These are phyloP conservation scores for Fusarium annulatum DNA, from an alignment of 2,329 filamentous ascomycete species.

Conservation along the genomic window DNA sequence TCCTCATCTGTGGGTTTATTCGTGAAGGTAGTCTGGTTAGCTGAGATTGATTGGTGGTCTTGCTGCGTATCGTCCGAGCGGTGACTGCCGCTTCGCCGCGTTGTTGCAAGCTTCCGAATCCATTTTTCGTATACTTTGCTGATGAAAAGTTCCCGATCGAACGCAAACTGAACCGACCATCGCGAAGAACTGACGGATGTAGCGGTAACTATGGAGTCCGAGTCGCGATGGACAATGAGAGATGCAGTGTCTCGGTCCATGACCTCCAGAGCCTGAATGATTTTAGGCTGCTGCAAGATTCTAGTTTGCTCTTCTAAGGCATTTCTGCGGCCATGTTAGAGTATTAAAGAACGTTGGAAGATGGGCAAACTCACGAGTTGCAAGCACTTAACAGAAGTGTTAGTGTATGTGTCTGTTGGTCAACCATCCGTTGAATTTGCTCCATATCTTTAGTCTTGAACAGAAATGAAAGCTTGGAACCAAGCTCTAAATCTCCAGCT, in stretches of 20 bases:
- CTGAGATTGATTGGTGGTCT: not conserved
- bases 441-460: not conserved
- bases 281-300: not conserved
- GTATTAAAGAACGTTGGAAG: too few relatives aligned
- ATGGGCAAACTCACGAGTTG: not conserved
- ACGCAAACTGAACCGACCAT: not conserved
- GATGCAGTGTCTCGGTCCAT: not conserved
- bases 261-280: not conserved
- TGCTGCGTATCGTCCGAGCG: not conserved
- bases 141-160: not conserved
- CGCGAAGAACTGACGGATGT: not conserved
- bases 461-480: not conserved
- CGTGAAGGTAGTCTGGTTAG: too few relatives aligned
- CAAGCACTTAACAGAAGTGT: not conserved
- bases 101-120: not conserved
- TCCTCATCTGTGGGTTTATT: accelerated
- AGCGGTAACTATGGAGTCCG: not conserved
- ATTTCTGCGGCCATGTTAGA: not conserved
- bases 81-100: not conserved
- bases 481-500: not conserved
- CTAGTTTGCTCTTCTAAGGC: not conserved
- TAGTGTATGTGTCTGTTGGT: not conserved
- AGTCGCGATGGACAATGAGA: not conserved
- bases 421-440: not conserved
- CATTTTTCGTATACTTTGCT: not conserved